Evolutionary conservation across 345 rosid species (phyloP).

Genomic region (Schrenkiella parvula): DNA sequence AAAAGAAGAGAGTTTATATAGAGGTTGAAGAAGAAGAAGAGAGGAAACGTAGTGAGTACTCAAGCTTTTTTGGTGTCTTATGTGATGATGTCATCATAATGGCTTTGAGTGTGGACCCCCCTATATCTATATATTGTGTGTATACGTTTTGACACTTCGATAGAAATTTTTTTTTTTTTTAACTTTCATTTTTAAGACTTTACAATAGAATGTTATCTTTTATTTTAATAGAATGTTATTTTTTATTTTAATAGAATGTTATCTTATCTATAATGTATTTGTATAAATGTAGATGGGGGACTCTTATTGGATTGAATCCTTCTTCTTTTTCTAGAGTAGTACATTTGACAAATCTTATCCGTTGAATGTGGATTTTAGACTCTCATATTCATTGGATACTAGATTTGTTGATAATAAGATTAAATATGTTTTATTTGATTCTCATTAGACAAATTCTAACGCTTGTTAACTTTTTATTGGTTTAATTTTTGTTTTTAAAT

Average conservation of each 20-base stretch:
- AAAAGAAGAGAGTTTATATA: constrained; percentile 32
- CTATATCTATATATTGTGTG: not conserved
- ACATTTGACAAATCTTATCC: constrained; percentile 16
- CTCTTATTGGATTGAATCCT: not conserved
- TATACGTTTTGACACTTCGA: constrained; percentile 7
- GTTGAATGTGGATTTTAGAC: not conserved
- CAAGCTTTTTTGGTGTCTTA: constrained; percentile 14
- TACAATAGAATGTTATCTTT: not conserved
- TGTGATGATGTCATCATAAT: constrained; percentile 39
- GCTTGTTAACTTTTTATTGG: too few relatives aligned
- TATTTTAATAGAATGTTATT: too few relatives aligned
- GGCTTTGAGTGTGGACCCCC: constrained; percentile 31
- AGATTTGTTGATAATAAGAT: not conserved
- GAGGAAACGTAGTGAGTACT: constrained; percentile 35
- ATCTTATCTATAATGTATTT: constrained; percentile 5
- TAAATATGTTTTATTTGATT: not conserved
- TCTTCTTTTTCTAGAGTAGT: not conserved
- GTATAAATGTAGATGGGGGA: not conserved
- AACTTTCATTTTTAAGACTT: not conserved
- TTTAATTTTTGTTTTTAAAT: too few relatives aligned
- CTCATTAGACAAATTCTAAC: too few relatives aligned
- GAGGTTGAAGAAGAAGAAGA: not conserved
- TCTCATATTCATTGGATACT: constrained; percentile 7
- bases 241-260: not conserved
- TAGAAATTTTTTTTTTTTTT: not conserved